Conservation (phyloP, 192 early-diverging fungal genomes). For the Lobulomyces angularis region DNA sequence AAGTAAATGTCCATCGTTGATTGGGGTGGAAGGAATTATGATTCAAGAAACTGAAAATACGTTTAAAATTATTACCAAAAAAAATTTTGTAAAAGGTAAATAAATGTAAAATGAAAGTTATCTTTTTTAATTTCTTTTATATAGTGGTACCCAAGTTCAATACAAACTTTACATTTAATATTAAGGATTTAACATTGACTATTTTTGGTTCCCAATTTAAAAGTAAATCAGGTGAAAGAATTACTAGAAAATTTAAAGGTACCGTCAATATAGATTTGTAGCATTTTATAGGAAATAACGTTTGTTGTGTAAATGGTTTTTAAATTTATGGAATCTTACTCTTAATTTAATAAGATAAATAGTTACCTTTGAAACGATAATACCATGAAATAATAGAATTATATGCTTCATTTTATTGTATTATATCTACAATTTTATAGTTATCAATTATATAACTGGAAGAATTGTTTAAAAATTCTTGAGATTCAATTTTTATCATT, state of each 20-base stretch:
- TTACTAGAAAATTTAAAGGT: conserved; percentile 57
- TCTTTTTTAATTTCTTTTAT: neutral
- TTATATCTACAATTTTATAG: too few relatives aligned
- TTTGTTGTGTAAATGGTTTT: too few relatives aligned
- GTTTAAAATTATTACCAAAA: conserved; percentile 60
- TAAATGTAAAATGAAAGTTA: neutral
- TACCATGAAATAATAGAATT: too few relatives aligned
- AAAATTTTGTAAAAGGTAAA: conserved; percentile 49
- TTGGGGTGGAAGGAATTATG: conserved; percentile 68
- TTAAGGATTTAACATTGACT: conserved; percentile 34
- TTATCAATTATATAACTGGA: too few relatives aligned
- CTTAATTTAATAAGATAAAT: too few relatives aligned
- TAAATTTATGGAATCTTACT: too few relatives aligned
- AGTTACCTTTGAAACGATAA: too few relatives aligned
- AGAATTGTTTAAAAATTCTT: too few relatives aligned
- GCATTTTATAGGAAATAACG: too few relatives aligned
- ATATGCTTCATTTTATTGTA: too few relatives aligned
- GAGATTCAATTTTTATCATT: too few relatives aligned
- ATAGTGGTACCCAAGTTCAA: neutral
- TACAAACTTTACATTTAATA: conserved; percentile 32
- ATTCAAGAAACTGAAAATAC: conserved; percentile 83
- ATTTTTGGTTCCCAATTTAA: conserved; percentile 70
- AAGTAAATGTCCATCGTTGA: conserved; percentile 63
- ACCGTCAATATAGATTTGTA: conserved; percentile 53
- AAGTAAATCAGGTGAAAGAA: conserved; percentile 58